phyloP scores from a whole-genome alignment of 2,329 filamentous ascomycete species.

The Paecilomyces variotii region DNA sequence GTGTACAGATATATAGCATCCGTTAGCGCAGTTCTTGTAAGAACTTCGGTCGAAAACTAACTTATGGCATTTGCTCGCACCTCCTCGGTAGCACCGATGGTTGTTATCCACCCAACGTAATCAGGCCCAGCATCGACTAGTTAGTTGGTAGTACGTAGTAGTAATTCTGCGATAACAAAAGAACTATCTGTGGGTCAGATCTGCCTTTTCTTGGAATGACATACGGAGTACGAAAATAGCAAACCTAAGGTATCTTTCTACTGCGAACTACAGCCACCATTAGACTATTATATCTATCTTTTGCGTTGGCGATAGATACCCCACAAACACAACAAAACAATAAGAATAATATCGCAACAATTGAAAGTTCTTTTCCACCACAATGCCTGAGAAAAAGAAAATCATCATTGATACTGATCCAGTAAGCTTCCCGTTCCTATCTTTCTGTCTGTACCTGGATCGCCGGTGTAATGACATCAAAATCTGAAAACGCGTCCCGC shows the following conservation, averaged over 20 bases:
- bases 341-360: not conserved
- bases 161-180: not conserved
- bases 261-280: not conserved
- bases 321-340: not conserved
- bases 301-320: not conserved
- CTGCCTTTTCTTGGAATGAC: not conserved
- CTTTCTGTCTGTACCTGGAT: not conserved
- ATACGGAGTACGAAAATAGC: not conserved
- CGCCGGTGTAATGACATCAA: not conserved
- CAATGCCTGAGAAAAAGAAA: constrained; percentile 60
- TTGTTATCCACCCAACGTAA: not conserved
- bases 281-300: not conserved
- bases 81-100: not conserved
- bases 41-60: not conserved
- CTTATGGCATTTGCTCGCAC: too few species aligned
- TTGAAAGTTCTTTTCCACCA: not conserved
- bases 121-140: not conserved
- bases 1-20: too few species aligned
- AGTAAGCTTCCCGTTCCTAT: constrained; percentile 39
- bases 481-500: not conserved
- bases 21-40: too few species aligned
- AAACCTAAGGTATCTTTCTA: not conserved
- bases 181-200: not conserved
- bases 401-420: constrained; percentile 97
- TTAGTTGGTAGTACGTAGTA: not conserved